Evolutionary conservation across 305 asterid genomes (phyloP), one percentile per base, ranked within the genome.

Genomic region (Coffea humblotiana): DNA sequence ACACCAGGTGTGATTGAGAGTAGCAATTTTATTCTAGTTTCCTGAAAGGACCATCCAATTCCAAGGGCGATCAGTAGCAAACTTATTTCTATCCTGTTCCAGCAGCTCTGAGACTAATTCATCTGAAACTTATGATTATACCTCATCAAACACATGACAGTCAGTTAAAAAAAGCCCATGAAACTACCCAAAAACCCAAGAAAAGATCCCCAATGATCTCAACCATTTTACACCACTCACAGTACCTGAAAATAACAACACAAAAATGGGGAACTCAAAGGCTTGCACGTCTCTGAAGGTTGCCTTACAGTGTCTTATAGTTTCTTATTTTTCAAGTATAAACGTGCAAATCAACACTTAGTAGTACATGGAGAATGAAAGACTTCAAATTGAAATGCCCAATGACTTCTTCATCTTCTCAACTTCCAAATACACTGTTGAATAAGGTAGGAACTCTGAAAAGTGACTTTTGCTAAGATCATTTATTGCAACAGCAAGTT

Each of bases 371-470:
- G 51, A 54, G 75, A 56, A 32, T 29, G 40, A 66, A 80, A 76
- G 56, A 49, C 37, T 66, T 92, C 90, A 96, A 71, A 96, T 90
- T 0, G 93, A 88, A 82, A 96, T 94, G 32, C 98, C 98, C 27
- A 94, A 69, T 0, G 95, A 87, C 43, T 85, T 83, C 90, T 92
- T 96, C 94, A 92, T 66, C 94, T 92, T 94, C 92, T 96, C 98
- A 78, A 96, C 98, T 88, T 94, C 98, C 93, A 96, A 85, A 83
- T 96, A 94, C 71, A 89, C 91, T 11, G 99, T 94, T 2, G 99
- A 94, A 80, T 92, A 96, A 58, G 99, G 98, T 67, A 96, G 86
- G 82, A 84, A 96, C 92, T 96, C 99, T 0, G 88, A 82, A 89
- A 84, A 89, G 88, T 96, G 75, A 87, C 90, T 90, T 83, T 82